A percentile compares a stretch with the other conserved stretches of the same genome.
Conservation (phyloP, 2,329 filamentous ascomycete genomes). For the Cryphonectria radicalis region DNA sequence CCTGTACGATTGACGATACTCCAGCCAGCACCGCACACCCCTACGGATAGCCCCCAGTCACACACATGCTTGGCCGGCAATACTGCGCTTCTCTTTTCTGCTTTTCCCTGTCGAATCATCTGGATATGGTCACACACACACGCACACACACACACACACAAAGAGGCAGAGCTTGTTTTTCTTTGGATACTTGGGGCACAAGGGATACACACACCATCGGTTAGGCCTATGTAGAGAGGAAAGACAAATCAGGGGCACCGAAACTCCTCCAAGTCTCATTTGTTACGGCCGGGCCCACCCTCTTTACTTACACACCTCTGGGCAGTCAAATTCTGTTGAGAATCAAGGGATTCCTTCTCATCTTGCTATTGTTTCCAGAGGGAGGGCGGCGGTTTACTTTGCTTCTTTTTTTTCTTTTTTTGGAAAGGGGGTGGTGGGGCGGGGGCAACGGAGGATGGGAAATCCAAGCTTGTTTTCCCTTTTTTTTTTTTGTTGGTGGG, state of each 20-base stretch:
- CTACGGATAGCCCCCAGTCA: neutral
- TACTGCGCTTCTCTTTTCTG: neutral
- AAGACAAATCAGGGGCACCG: neutral
- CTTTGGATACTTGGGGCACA: neutral
- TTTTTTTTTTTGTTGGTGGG: too few species aligned
- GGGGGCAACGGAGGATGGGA: neutral
- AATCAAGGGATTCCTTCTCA: neutral
- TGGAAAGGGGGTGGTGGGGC: neutral
- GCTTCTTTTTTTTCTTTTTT: neutral
- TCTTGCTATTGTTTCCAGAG: neutral
- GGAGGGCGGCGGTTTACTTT: too few species aligned
- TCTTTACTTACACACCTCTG: neutral
- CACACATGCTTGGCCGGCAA: neutral
- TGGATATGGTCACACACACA: constrained; percentile 1
- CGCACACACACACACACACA: neutral
- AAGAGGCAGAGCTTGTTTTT: neutral
- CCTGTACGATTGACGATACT: constrained; percentile 19
- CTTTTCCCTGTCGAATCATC: neutral
- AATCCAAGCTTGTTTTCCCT: neutral
- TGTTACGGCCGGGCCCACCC: neutral
- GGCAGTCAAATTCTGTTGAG: constrained; percentile 3
- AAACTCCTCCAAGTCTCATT: neutral
- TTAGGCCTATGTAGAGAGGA: neutral
- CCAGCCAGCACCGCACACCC: neutral
- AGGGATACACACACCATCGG: neutral